Evolutionary conservation across 1,139 yeast species (phyloP).

Genomic region (Protomyces pachydermus): DNA sequence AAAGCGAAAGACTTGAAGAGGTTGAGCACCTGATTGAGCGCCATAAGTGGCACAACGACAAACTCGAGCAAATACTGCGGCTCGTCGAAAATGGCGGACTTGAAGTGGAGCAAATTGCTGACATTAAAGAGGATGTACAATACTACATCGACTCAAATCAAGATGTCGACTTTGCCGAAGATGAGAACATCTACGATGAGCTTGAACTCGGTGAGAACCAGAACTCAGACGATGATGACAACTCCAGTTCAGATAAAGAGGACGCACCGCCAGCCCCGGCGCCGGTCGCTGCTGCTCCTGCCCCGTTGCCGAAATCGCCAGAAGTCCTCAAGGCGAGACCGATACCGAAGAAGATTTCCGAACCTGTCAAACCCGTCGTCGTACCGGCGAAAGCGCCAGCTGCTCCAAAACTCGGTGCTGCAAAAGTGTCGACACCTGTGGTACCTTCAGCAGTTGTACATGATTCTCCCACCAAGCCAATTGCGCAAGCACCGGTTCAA

Average conservation of each 20-base stretch:
- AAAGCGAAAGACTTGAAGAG: conserved; percentile 55
- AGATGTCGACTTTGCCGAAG: conserved; percentile 93
- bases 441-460: neutral
- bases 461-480: neutral
- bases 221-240: conserved; percentile 30
- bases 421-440: conserved; percentile 54
- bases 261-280: conserved; percentile 13
- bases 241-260: conserved; percentile 13
- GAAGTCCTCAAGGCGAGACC: conserved; percentile 8
- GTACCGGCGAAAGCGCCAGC: neutral
- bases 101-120: conserved; percentile 75
- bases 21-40: conserved; percentile 63
- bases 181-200: conserved; percentile 87
- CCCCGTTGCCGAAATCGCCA: conserved; percentile 11
- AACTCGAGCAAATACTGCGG: conserved; percentile 71
- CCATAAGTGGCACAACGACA: conserved; percentile 71
- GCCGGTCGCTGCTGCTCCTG: conserved; percentile 1
- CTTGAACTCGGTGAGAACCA: conserved; percentile 68
- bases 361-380: conserved; percentile 9
- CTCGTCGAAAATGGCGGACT: conserved; percentile 76
- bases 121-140: conserved; percentile 80
- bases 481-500: neutral
- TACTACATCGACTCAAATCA: conserved; percentile 93
- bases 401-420: conserved; percentile 53
- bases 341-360: conserved; percentile 5